These are phyloP conservation scores for Pseudomonodictys pantanalensis DNA, from an alignment of 495 filamentous ascomycete genomes.

Conservation along the genomic window DNA sequence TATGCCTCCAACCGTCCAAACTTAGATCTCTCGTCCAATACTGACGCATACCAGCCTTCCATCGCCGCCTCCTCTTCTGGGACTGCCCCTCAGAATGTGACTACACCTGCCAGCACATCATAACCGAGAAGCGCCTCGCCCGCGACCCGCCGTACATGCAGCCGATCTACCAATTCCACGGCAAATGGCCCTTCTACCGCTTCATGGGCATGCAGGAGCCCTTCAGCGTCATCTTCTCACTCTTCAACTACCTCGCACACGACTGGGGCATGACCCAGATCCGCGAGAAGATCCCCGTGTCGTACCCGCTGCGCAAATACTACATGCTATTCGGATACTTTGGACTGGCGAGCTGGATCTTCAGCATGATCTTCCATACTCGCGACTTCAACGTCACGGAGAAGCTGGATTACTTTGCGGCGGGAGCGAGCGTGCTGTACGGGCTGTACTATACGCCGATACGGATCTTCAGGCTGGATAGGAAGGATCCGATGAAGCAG, in stretches of 20 bases:
- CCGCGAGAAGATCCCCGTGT: constrained; percentile 62
- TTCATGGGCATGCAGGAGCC: constrained; percentile 93
- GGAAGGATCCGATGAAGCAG: constrained; percentile 53
- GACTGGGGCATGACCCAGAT: constrained; percentile 70
- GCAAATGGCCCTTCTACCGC: constrained; percentile 97
- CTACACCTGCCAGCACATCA: constrained; percentile 95
- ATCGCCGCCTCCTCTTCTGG: constrained; percentile 72
- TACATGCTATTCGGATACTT: constrained; percentile 80
- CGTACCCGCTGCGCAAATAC: constrained; percentile 73
- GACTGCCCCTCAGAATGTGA: constrained; percentile 90
- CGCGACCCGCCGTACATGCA: constrained; percentile 60
- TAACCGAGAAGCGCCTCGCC: constrained; percentile 69
- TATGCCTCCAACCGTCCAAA: constrained; percentile 40
- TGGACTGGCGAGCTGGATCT: constrained; percentile 78
- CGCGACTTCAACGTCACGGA: constrained; percentile 84
- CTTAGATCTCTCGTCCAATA: neutral
- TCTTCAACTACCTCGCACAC: constrained; percentile 88
- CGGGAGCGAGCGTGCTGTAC: constrained; percentile 86
- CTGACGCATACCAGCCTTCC: constrained; percentile 50
- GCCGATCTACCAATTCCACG: constrained; percentile 87
- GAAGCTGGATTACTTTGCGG: constrained; percentile 93
- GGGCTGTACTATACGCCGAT: constrained; percentile 82
- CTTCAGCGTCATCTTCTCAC: constrained; percentile 86
- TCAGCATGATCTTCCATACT: constrained; percentile 86
- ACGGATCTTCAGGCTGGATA: constrained; percentile 77